Percentiles rank a stretch among this genome's conserved stretches.
phyloP scores from a whole-genome alignment of 371 early-diverging fungal genomes.

The Mucor lusitanicus region DNA sequence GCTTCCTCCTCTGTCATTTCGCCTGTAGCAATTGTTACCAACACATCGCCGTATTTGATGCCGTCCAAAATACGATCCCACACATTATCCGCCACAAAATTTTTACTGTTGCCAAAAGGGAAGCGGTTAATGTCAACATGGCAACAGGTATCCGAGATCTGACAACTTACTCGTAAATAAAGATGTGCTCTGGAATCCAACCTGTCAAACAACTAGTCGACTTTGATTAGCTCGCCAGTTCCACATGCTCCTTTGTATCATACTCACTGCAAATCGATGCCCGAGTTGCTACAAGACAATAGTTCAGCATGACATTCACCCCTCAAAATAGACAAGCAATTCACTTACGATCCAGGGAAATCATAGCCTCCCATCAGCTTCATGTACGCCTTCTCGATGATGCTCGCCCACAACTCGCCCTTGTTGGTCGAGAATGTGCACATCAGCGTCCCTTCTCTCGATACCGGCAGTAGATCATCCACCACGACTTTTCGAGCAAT shows the following conservation, averaged over 20 bases:
- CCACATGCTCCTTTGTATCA: not conserved
- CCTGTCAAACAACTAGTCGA: slow-evolving; percentile 73
- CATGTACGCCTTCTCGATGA: slow-evolving; percentile 93
- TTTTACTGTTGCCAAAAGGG: slow-evolving; percentile 29
- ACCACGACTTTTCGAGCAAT: slow-evolving; percentile 86
- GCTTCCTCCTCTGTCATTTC: slow-evolving; percentile 74
- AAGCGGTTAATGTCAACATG: not conserved
- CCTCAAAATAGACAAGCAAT: not conserved
- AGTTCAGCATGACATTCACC: not conserved
- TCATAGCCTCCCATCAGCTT: slow-evolving; percentile 94
- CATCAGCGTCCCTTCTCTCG: slow-evolving; percentile 73
- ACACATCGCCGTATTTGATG: slow-evolving; percentile 64
- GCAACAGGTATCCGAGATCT: not conserved
- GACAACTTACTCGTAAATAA: slow-evolving; percentile 67
- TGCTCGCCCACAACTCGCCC: slow-evolving; percentile 84
- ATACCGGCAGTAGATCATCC: slow-evolving; percentile 85
- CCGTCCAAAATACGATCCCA: slow-evolving; percentile 77
- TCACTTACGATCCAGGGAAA: slow-evolving; percentile 87
- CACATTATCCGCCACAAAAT: slow-evolving; percentile 65
- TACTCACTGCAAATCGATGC: slow-evolving; percentile 81
- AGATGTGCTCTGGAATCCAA: slow-evolving; percentile 92
- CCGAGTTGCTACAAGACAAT: slow-evolving; percentile 66
- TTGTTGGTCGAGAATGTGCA: slow-evolving; percentile 81
- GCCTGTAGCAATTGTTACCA: slow-evolving; percentile 71
- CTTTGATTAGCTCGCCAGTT: not conserved